Percentiles rank a stretch among this genome's conserved stretches.
These are phyloP conservation scores for Rhodosorus marinus DNA, from an alignment of 23 red algal genomes.

Conservation along the genomic window DNA sequence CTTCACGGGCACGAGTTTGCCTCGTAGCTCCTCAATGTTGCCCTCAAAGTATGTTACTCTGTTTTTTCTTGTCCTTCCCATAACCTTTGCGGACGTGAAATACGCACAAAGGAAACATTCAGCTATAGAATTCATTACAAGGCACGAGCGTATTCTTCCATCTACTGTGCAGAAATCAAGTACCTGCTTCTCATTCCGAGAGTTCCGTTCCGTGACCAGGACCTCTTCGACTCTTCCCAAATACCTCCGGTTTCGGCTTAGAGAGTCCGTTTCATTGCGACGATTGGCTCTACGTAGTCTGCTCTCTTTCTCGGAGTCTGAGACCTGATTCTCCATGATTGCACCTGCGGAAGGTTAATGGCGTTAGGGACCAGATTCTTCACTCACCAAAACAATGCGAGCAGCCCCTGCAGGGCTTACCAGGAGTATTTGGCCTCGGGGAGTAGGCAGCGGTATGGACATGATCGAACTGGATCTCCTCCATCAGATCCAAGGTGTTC, in stretches of 20 bases:
- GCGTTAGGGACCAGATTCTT: too few species aligned
- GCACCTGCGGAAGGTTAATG: too few species aligned
- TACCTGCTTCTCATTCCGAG: conserved; percentile 17
- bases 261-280: conserved; percentile 26
- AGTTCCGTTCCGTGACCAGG: conserved; percentile 45
- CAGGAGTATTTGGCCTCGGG: conserved; percentile 81
- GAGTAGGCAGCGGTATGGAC: conserved; percentile 93
- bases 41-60: conserved; percentile 24
- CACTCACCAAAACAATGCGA: too few species aligned
- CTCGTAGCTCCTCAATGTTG: conserved; percentile 15
- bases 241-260: conserved; percentile 32
- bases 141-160: too few species aligned
- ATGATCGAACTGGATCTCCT: conserved; percentile 44
- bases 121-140: too few species aligned
- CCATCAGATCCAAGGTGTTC: conserved; percentile 41
- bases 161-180: too few species aligned
- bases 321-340: conserved; percentile 57
- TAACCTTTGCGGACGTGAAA: too few species aligned
- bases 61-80: conserved; percentile 46
- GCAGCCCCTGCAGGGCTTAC: conserved; percentile 25
- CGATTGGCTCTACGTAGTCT: conserved; percentile 46
- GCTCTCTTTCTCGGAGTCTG: conserved; percentile 48
- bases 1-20: conserved; percentile 38
- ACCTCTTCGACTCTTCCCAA: conserved; percentile 59
- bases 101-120: too few species aligned